phyloP scores from a whole-genome alignment of 2,329 filamentous ascomycete species.

The Penicillium sp. region DNA sequence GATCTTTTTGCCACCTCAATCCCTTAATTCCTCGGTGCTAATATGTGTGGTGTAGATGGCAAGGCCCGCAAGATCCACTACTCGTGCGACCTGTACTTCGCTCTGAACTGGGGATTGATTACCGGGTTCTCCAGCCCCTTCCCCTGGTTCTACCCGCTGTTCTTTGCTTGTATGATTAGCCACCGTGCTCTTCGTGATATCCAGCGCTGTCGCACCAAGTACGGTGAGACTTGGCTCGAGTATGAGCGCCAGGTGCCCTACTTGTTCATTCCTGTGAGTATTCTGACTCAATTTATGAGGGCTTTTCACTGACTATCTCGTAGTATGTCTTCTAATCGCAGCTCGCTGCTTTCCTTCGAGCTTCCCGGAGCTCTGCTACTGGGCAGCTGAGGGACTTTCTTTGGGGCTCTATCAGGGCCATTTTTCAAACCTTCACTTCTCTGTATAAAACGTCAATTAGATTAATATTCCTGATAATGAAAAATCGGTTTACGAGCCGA shows the following conservation, averaged over 20 bases:
- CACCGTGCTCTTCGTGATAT: constrained; percentile 78
- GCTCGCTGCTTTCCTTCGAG: not conserved
- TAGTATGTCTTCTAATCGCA: constrained; percentile 37
- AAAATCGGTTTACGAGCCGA: not conserved
- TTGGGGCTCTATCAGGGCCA: not conserved
- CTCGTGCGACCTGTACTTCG: constrained; percentile 77
- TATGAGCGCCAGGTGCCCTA: constrained; percentile 81
- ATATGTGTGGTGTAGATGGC: constrained; percentile 52
- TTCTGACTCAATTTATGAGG: no score
- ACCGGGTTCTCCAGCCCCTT: constrained; percentile 79
- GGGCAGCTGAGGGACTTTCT: not conserved
- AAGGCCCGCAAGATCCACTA: constrained; percentile 80
- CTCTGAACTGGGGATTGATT: constrained; percentile 75
- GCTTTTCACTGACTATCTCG: constrained; percentile 3
- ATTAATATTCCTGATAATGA: constrained; percentile 7
- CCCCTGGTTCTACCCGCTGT: constrained; percentile 85
- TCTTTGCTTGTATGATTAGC: constrained; percentile 77
- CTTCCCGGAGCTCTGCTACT: not conserved
- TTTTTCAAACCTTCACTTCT: not conserved
- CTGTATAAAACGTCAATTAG: constrained; percentile 10
- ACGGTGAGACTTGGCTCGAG: constrained; percentile 78
- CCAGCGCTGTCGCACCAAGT: constrained; percentile 72
- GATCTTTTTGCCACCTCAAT: not conserved
- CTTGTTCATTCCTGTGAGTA: constrained; percentile 73
- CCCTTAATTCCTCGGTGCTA: constrained; percentile 2